Evolutionary conservation across 768 basidiomycete genomes (phyloP).

Genomic region (Mycena indigotica): DNA sequence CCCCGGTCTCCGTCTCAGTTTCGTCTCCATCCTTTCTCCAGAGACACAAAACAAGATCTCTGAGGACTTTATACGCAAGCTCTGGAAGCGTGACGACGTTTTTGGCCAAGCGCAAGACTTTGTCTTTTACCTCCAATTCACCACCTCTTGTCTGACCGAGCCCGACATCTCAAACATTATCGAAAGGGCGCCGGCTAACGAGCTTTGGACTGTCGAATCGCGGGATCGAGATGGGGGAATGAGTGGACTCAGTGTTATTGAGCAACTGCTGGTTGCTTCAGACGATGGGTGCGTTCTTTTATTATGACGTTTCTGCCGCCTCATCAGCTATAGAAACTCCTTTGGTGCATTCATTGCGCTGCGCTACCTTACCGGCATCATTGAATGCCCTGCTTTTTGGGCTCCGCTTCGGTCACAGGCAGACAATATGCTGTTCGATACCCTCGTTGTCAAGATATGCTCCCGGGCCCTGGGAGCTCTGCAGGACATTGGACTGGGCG

Average conservation of each 20-base stretch:
- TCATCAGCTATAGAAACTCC: neutral
- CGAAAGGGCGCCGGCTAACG: neutral
- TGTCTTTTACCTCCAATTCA: neutral
- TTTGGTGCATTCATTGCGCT: neutral
- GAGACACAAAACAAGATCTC: neutral
- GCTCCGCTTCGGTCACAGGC: neutral
- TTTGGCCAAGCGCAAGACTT: neutral
- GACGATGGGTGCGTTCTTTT: neutral
- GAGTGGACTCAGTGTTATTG: neutral
- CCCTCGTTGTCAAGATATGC: neutral
- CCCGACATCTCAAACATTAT: neutral
- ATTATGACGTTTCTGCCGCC: neutral
- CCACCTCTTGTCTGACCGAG: neutral
- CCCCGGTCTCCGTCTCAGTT: neutral
- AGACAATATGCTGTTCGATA: neutral
- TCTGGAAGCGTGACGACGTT: neutral
- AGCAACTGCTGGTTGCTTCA: neutral
- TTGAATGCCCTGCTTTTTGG: neutral
- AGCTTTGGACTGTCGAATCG: neutral
- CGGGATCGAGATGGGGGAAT: neutral
- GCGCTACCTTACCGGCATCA: neutral
- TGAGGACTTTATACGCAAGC: neutral
- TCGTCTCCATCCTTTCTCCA: neutral
- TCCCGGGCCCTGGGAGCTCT: neutral
- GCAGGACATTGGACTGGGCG: neutral